These are phyloP conservation scores for Colletotrichum sp. DNA, from an alignment of 2,329 filamentous ascomycete species.

Conservation along the genomic window DNA sequence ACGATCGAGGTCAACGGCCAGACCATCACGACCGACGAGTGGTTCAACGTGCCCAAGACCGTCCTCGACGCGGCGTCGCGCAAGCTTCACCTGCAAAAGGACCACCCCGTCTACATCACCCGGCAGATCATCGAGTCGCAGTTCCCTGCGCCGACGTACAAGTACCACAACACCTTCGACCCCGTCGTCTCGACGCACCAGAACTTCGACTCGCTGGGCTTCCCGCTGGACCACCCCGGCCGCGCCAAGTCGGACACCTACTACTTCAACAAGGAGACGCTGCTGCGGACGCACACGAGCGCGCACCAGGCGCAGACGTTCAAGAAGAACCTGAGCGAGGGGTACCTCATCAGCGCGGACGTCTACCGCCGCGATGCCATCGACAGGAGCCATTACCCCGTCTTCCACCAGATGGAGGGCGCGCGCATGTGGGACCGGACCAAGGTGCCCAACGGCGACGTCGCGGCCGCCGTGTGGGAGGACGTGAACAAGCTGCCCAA, in stretches of 20 bases:
- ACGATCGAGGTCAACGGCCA: slow-evolving; percentile 65
- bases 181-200: slow-evolving; percentile 85
- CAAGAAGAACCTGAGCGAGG: slow-evolving; percentile 71
- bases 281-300: slow-evolving; percentile 92
- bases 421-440: slow-evolving; percentile 85
- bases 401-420: slow-evolving; percentile 99
- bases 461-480: slow-evolving; percentile 69
- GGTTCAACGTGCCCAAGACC: slow-evolving; percentile 82
- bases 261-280: slow-evolving; percentile 84
- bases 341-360: slow-evolving; percentile 91
- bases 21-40: slow-evolving; percentile 72
- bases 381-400: slow-evolving; percentile 92
- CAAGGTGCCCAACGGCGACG: slow-evolving; percentile 59
- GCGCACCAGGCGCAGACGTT: slow-evolving; percentile 90
- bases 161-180: slow-evolving; percentile 77
- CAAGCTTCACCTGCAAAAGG: slow-evolving; percentile 84
- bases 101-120: slow-evolving; percentile 91
- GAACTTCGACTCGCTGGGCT: slow-evolving; percentile 97
- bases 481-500: slow-evolving; percentile 75
- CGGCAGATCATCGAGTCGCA: slow-evolving; percentile 90
- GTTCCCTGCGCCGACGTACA: slow-evolving; percentile 76
- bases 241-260: slow-evolving; percentile 91
- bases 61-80: slow-evolving; percentile 78
- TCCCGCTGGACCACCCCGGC: slow-evolving; percentile 86
- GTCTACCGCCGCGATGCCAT: slow-evolving; percentile 96